Evolutionary conservation across 805 yeast genomes (phyloP).

Genomic region (Saccharomyces paradoxus): DNA sequence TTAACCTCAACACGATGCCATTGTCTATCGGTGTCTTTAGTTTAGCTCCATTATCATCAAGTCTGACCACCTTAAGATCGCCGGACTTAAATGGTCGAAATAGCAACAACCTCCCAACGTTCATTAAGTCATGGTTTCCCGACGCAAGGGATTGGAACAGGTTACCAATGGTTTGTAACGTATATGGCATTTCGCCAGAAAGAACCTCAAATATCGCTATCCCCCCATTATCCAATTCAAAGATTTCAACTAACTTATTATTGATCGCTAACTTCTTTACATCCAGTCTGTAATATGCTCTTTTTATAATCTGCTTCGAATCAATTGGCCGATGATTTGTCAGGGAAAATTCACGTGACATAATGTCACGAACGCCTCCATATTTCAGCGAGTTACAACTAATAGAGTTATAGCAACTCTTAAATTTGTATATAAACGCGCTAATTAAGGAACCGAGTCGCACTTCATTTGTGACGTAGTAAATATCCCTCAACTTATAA

Average conservation of each 20-base stretch:
- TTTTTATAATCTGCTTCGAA: slow-evolving; percentile 9
- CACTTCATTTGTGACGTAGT: slow-evolving; percentile 5
- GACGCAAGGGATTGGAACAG: slow-evolving; percentile 9
- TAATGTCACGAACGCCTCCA: slow-evolving; percentile 20
- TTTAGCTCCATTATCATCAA: slow-evolving; percentile 7
- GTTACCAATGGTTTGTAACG: slow-evolving; percentile 2
- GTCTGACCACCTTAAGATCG: slow-evolving; percentile 15
- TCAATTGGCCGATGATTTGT: slow-evolving; percentile 16
- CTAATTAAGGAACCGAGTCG: slow-evolving; percentile 10
- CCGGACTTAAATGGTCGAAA: slow-evolving; percentile 20
- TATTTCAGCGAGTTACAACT: slow-evolving; percentile 11
- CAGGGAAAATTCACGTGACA: slow-evolving; percentile 14
- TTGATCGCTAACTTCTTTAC: slow-evolving; percentile 11
- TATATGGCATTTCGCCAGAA: slow-evolving; percentile 12
- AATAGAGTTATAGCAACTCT: slow-evolving; percentile 9
- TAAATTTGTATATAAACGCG: slow-evolving; percentile 13
- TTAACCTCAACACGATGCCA: slow-evolving; percentile 11
- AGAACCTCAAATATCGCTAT: slow-evolving; percentile 23
- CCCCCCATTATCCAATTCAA: slow-evolving; percentile 20
- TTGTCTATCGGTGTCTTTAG: slow-evolving; percentile 20
- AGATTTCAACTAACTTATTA: slow-evolving; percentile 18
- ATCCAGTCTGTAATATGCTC: slow-evolving; percentile 19
- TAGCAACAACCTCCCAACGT: slow-evolving; percentile 22
- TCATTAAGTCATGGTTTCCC: slow-evolving; percentile 9
- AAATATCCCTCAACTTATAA: slow-evolving; percentile 3